Percentiles rank a stretch among this genome's conserved stretches.
phyloP scores from a whole-genome alignment of 2,329 filamentous ascomycete genomes.

The Mollisiaceae sp. region DNA sequence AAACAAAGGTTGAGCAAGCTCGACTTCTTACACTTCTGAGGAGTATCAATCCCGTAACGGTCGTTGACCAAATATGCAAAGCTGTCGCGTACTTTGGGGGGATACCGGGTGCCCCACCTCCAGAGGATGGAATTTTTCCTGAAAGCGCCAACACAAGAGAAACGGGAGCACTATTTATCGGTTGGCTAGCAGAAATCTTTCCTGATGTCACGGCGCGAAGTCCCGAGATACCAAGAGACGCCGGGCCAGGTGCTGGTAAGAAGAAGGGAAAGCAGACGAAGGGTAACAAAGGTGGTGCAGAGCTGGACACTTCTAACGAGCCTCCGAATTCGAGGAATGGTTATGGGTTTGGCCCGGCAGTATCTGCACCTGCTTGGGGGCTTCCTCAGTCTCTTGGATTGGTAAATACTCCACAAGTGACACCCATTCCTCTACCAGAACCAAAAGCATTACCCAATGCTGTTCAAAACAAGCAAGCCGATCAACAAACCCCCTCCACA shows the following conservation, averaged over 20 bases:
- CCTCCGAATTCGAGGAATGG: slow-evolving; percentile 40
- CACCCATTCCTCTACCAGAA: slow-evolving; percentile 27
- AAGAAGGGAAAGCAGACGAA: slow-evolving; percentile 38
- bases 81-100: slow-evolving; percentile 68
- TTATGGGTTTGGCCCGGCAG: slow-evolving; percentile 39
- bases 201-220: slow-evolving; percentile 45
- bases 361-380: slow-evolving; percentile 40
- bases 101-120: slow-evolving; percentile 59
- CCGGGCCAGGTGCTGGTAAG: slow-evolving; percentile 27
- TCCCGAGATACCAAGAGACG: slow-evolving; percentile 30
- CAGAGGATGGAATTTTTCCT: slow-evolving; percentile 57
- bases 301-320: slow-evolving; percentile 26
- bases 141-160: slow-evolving; percentile 62
- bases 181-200: slow-evolving; percentile 69
- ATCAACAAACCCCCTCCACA: slow-evolving; percentile 31
- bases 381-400: slow-evolving; percentile 37
- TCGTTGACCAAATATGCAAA: slow-evolving; percentile 67
- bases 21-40: slow-evolving; percentile 62
- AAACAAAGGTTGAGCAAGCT: slow-evolving; percentile 64
- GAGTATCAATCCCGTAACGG: slow-evolving; percentile 57
- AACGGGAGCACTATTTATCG: slow-evolving; percentile 61
- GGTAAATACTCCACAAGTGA: slow-evolving; percentile 34
- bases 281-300: slow-evolving; percentile 28
- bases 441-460: slow-evolving; percentile 10
- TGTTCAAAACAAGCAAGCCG: slow-evolving; percentile 25